A percentile compares a stretch with the other conserved stretches of the same genome.
These are phyloP conservation scores for Elaeis guineensis DNA, from an alignment of 176 grass and related monocot species.

Conservation along the genomic window DNA sequence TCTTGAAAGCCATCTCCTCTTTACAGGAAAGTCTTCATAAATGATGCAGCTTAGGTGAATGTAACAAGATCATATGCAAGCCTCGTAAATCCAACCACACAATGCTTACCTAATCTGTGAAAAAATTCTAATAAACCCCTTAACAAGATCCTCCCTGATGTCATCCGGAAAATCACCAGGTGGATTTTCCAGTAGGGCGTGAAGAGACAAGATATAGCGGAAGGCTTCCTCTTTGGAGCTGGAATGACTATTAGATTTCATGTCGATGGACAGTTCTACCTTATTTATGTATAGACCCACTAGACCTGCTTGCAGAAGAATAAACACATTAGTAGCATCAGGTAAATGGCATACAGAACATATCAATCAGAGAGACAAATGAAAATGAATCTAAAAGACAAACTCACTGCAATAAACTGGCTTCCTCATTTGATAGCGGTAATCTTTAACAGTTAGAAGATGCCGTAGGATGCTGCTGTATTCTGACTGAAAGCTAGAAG, in stretches of 20 bases:
- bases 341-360: background rate
- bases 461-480: slow-evolving; percentile 62
- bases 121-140: slow-evolving; percentile 54
- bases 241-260: slow-evolving; percentile 36
- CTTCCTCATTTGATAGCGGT: slow-evolving; percentile 69
- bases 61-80: slow-evolving; percentile 6
- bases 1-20: too few species aligned
- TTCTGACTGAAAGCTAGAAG: slow-evolving; percentile 54
- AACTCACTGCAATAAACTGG: slow-evolving; percentile 58
- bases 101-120: slow-evolving; percentile 35
- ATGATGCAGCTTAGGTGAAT: too few species aligned
- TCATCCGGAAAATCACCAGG: slow-evolving; percentile 71
- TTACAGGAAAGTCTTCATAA: too few species aligned
- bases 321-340: slow-evolving; percentile 12
- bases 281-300: slow-evolving; percentile 46
- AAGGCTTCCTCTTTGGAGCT: slow-evolving; percentile 74
- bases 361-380: slow-evolving; percentile 3
- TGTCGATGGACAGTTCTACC: slow-evolving; percentile 28
- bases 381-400: slow-evolving; percentile 3
- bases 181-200: slow-evolving; percentile 75
- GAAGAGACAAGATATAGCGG: slow-evolving; percentile 51
- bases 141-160: slow-evolving; percentile 59
- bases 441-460: slow-evolving; percentile 59
- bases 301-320: slow-evolving; percentile 27
- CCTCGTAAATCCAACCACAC: background rate